Evolutionary conservation across 169 alveolate species (phyloP).

Genomic region (Eimeria praecox): DNA sequence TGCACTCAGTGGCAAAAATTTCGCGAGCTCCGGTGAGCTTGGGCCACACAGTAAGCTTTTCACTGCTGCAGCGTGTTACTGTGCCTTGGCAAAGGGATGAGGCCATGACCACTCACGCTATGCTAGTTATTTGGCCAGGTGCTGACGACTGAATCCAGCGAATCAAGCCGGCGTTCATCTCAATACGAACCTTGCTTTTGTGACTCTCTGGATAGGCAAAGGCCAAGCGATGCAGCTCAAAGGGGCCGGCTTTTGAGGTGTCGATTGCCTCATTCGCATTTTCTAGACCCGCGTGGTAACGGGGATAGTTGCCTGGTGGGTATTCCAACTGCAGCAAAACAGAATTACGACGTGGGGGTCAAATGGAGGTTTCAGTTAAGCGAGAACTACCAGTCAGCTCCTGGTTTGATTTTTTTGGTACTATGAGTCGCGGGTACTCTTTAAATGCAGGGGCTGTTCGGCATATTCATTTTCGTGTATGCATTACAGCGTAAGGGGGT

Average conservation of each 20-base stretch:
- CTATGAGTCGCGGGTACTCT: not conserved
- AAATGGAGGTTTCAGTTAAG: not conserved
- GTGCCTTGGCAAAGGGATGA: not conserved
- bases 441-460: not conserved
- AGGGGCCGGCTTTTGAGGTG: slow-evolving; percentile 61
- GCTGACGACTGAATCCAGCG: slow-evolving; percentile 77
- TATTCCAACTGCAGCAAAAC: slow-evolving; percentile 44
- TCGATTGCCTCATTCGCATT: slow-evolving; percentile 58
- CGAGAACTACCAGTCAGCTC: not conserved
- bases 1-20: not conserved
- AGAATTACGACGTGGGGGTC: not conserved
- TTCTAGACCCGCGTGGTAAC: slow-evolving; percentile 34
- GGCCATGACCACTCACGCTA: slow-evolving; percentile 55
- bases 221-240: slow-evolving; percentile 71
- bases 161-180: slow-evolving; percentile 71
- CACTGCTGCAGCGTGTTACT: not conserved
- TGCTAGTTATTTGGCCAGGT: slow-evolving; percentile 72
- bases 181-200: slow-evolving; percentile 64
- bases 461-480: not conserved
- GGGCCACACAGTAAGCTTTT: not conserved
- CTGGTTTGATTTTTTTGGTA: not conserved
- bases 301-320: slow-evolving; percentile 66
- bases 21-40: not conserved
- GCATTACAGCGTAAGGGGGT: slow-evolving; percentile 65
- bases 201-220: slow-evolving; percentile 54